Evolutionary conservation across 2,329 filamentous ascomycete species (phyloP).

Genomic region (Ascochyta fabae): DNA sequence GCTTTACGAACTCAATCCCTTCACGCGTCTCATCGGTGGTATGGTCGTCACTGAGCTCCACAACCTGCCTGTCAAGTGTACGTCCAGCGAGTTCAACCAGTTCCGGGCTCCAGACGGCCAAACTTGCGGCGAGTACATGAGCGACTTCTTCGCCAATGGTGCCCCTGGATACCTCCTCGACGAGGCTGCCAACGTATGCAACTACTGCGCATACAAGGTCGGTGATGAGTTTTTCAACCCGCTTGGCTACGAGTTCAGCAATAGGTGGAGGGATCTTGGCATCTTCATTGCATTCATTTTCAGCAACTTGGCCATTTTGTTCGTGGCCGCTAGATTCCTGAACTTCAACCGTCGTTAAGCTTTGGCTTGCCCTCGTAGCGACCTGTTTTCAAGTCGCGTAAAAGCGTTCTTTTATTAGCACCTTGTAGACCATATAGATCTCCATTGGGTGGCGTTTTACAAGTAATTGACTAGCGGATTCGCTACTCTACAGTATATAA

Average conservation of each 20-base stretch:
- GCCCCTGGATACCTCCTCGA: constrained; percentile 74
- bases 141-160: constrained; percentile 70
- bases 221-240: constrained; percentile 81
- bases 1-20: constrained; percentile 83
- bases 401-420: constrained; percentile 5
- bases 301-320: constrained; percentile 74
- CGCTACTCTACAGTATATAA: constrained; percentile 2
- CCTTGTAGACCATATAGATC: constrained; percentile 17
- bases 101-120: constrained; percentile 71
- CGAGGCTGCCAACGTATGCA: constrained; percentile 70
- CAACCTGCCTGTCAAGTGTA: constrained; percentile 67
- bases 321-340: constrained; percentile 60
- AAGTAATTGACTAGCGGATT: not conserved
- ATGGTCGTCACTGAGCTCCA: constrained; percentile 82
- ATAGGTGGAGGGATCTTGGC: constrained; percentile 82
- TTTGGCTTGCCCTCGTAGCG: not conserved
- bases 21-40: constrained; percentile 80
- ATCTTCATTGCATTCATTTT: constrained; percentile 78
- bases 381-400: not conserved
- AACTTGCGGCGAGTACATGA: constrained; percentile 79
- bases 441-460: constrained; percentile 22
- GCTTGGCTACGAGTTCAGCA: constrained; percentile 69
- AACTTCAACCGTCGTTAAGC: constrained; percentile 53
- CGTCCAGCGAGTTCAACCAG: constrained; percentile 65
- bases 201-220: constrained; percentile 81